phyloP scores from a whole-genome alignment of 2,329 filamentous ascomycete species.

The Hymenoscyphus linearis region DNA sequence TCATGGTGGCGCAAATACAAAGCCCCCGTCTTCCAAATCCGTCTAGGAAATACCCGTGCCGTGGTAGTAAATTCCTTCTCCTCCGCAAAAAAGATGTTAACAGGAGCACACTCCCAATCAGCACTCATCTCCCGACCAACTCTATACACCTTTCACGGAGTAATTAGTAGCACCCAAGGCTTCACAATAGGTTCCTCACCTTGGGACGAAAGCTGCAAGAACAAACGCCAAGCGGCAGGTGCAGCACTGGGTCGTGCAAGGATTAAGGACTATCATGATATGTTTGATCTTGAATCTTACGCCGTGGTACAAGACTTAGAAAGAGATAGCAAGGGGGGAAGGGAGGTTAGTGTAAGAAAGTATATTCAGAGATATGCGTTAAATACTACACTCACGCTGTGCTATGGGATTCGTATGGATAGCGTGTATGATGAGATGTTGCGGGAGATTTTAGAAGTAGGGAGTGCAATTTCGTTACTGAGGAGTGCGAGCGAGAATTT shows the following conservation, averaged over 20 bases:
- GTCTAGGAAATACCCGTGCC: constrained; percentile 46
- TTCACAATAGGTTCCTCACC: constrained; percentile 51
- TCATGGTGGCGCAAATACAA: constrained; percentile 44
- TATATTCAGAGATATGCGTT: constrained; percentile 50
- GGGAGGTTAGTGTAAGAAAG: constrained; percentile 42
- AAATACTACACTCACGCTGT: constrained; percentile 49
- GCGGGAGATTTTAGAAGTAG: constrained; percentile 48
- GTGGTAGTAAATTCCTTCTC: constrained; percentile 49
- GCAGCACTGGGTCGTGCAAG: constrained; percentile 41
- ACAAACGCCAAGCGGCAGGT: constrained; percentile 46
- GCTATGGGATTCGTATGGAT: constrained; percentile 52
- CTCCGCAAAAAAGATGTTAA: constrained; percentile 45
- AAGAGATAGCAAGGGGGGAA: constrained; percentile 38
- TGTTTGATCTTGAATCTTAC: constrained; percentile 49
- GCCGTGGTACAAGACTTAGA: constrained; percentile 45
- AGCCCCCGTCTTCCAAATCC: constrained; percentile 46
- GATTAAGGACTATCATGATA: constrained; percentile 43
- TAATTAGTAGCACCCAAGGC: constrained; percentile 47
- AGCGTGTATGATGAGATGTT: constrained; percentile 45
- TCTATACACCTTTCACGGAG: constrained; percentile 48
- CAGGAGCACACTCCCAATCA: constrained; percentile 39
- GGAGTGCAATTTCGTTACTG: constrained; percentile 45
- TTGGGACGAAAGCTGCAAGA: constrained; percentile 49
- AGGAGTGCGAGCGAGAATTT: constrained; percentile 47
- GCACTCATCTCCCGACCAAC: constrained; percentile 46